A percentile compares a stretch with the other conserved stretches of the same genome.
phyloP scores from a whole-genome alignment of 2,329 filamentous ascomycete genomes.

The Talaromyces rugulosus region DNA sequence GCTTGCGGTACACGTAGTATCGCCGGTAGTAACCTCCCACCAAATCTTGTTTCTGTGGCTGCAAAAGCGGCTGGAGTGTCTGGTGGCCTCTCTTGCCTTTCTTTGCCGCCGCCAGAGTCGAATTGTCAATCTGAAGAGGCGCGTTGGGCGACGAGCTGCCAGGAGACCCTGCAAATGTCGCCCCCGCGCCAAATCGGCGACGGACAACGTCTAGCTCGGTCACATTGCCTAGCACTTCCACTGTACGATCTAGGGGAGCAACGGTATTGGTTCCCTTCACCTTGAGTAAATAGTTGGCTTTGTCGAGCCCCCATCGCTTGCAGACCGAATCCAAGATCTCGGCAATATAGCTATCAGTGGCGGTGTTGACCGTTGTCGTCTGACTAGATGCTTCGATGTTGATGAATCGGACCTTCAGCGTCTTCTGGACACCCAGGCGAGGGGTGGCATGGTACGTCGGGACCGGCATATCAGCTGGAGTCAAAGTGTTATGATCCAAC shows the following conservation, averaged over 20 bases:
- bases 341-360: constrained; percentile 64
- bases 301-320: constrained; percentile 60
- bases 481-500: constrained; percentile 41
- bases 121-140: constrained; percentile 52
- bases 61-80: constrained; percentile 42
- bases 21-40: constrained; percentile 54
- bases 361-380: constrained; percentile 53
- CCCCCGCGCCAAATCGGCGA: constrained; percentile 58
- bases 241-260: constrained; percentile 60
- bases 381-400: constrained; percentile 55
- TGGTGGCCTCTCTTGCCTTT: constrained; percentile 40
- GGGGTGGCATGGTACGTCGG: constrained; percentile 46
- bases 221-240: constrained; percentile 59
- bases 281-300: constrained; percentile 60
- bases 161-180: constrained; percentile 54
- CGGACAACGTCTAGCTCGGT: constrained; percentile 60
- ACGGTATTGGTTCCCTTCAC: constrained; percentile 61
- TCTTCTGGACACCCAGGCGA: constrained; percentile 55
- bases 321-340: constrained; percentile 62
- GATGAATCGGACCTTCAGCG: constrained; percentile 57
- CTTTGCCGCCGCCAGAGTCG: constrained; percentile 28
- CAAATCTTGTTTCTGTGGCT: constrained; percentile 42
- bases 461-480: constrained; percentile 43
- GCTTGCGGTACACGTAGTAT: constrained; percentile 61
- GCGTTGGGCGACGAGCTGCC: constrained; percentile 61